phyloP scores from a whole-genome alignment of 2,329 filamentous ascomycete genomes.

The Gremmenia infestans region DNA sequence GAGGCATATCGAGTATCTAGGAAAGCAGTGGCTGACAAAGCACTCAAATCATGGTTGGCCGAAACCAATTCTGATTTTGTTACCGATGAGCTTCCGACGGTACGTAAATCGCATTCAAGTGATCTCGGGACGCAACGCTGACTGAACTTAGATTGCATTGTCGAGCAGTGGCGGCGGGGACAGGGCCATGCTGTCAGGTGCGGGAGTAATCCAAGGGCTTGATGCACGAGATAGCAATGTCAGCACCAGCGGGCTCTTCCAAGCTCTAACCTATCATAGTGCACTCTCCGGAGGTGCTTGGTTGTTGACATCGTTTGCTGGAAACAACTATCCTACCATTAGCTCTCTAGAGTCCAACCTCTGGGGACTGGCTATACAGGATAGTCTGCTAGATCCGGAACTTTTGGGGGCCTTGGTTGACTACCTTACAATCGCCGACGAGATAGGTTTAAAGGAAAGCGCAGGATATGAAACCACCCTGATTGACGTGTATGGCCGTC shows the following conservation, averaged over 20 bases:
- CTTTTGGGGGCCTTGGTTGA: constrained; percentile 30
- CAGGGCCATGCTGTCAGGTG: constrained; percentile 35
- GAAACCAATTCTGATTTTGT: constrained; percentile 33
- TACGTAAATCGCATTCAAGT: constrained; percentile 5
- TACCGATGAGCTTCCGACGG: constrained; percentile 34
- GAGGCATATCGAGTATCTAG: constrained; percentile 35
- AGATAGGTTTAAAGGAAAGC: constrained; percentile 27
- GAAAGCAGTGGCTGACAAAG: constrained; percentile 35
- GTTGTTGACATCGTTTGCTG: constrained; percentile 41
- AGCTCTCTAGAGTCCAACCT: constrained; percentile 34
- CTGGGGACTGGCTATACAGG: constrained; percentile 37
- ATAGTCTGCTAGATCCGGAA: constrained; percentile 34
- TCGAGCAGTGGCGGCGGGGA: constrained; percentile 40
- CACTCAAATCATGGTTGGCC: constrained; percentile 36
- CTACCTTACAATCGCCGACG: constrained; percentile 12
- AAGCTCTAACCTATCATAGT: constrained; percentile 41
- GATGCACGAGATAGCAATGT: constrained; percentile 38
- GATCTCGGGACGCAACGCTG: background rate
- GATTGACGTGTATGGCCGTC: constrained; percentile 21
- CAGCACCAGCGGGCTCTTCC: constrained; percentile 38
- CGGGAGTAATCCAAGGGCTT: constrained; percentile 37
- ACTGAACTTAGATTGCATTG: constrained; percentile 32
- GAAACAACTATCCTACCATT: constrained; percentile 43
- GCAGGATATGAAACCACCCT: constrained; percentile 25
- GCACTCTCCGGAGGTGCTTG: constrained; percentile 43